Base-by-base conservation (phyloP, 768 basidiomycete species). In the Collybiopsis luxurians region DNA sequence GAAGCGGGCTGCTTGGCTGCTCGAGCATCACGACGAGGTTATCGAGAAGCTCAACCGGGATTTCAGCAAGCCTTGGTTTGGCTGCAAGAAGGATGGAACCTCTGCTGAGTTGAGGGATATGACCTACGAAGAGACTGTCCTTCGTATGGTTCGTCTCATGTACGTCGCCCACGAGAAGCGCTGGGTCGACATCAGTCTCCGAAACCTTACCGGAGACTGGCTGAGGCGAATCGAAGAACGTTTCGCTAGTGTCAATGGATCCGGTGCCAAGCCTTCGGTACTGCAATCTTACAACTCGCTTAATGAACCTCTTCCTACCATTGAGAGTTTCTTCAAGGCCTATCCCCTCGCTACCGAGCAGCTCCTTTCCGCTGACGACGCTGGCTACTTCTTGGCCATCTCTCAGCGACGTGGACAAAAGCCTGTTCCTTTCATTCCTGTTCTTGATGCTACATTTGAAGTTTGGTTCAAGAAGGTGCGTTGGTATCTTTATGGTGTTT, bases 401-500 rank as follows among this genome's bases (percentile, higher is more conserved):
- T 80, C 92, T 23, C 96, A 99, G 72, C 84, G 97, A 47, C 92
- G 93, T 12, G 95, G 94, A 3, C 97, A 99, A 79, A 99, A 98
- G 74, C 97, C 97, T 1, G 96, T 89, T 6, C 97, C 97, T 0
- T 99, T 98, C 79, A 97, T 99, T 63, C 95, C 96, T 3, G 87
- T 99, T 28, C 83, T 98, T 51, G 95, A 98, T 69, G 85, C 87
- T 21, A 86, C 74, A 62, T 98, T 98, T 67, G 93, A 95, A 69
- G 95, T 98, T 51, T 99, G 97, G 97, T 98, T 99, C 79, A 98
- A 99, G 83, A 99, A 99, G 89, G 92, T 90, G 59, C 39, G 79
- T 60, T 42, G 5, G 15, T 21, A 21, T 9, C n/a, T 21, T 15
- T 11, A 42, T 34, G n/a, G n/a, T 28, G 4, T 27, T 34, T 43